phyloP scores from a whole-genome alignment of 2,329 filamentous ascomycete species.

The Teratosphaeriaceae sp. region DNA sequence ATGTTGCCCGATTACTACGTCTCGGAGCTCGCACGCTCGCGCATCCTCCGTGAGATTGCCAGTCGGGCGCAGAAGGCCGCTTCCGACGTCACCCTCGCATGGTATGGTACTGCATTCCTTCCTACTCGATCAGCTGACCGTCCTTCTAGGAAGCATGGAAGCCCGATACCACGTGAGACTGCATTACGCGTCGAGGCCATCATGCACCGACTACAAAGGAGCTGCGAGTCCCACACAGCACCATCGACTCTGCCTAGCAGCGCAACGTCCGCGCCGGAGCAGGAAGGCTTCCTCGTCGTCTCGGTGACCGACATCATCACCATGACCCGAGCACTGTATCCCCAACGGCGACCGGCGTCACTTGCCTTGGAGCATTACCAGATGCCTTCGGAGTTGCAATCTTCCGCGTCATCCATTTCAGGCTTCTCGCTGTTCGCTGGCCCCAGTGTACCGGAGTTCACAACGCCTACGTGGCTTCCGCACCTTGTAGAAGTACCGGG shows the following conservation, averaged over 20 bases:
- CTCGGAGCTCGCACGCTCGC: slow-evolving; percentile 81
- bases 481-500: no score
- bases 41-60: slow-evolving; percentile 64
- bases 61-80: slow-evolving; percentile 73
- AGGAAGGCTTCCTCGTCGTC: slow-evolving; percentile 14
- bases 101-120: slow-evolving; percentile 44
- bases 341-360: slow-evolving; percentile 61
- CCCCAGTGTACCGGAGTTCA: slow-evolving; percentile 23
- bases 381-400: slow-evolving; percentile 41
- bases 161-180: slow-evolving; percentile 56
- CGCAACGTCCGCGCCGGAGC: background rate
- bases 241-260: background rate
- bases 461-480: no score
- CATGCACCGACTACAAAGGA: slow-evolving; percentile 52
- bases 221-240: background rate
- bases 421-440: slow-evolving; percentile 41
- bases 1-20: slow-evolving; percentile 85
- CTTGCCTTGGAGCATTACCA: slow-evolving; percentile 40
- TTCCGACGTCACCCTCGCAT: slow-evolving; percentile 63
- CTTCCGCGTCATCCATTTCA: slow-evolving; percentile 44
- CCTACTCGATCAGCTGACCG: background rate
- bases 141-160: slow-evolving; percentile 47
- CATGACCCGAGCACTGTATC: slow-evolving; percentile 76
- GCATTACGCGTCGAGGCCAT: slow-evolving; percentile 67
- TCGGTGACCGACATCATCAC: slow-evolving; percentile 77